phyloP scores from a whole-genome alignment of 805 yeast genomes.

The Zygosaccharomyces rouxii region DNA sequence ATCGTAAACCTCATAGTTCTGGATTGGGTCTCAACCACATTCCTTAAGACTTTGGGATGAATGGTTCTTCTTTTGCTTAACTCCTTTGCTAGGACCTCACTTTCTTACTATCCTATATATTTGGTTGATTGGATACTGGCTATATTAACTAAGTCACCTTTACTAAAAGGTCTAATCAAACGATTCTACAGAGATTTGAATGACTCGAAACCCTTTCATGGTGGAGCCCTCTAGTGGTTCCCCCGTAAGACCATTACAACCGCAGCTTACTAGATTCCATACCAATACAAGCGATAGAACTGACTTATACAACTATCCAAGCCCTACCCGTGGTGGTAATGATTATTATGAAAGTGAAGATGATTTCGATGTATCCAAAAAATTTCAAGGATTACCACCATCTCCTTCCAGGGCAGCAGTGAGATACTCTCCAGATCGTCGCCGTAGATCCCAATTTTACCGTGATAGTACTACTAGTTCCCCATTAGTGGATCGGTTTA shows the following conservation, averaged over 20 bases:
- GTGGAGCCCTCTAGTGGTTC: conserved; percentile 30
- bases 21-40: not conserved
- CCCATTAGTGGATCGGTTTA: conserved; percentile 51
- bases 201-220: conserved; percentile 36
- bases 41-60: not conserved
- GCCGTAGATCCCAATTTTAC: conserved; percentile 31
- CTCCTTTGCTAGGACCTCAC: not conserved
- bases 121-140: not conserved
- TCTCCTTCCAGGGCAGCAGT: conserved; percentile 41
- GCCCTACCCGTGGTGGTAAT: conserved; percentile 3
- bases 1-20: not conserved
- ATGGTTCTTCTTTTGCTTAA: not conserved
- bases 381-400: conserved; percentile 34
- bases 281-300: conserved; percentile 25
- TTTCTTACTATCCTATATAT: not conserved
- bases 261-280: conserved; percentile 27
- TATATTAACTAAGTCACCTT: not conserved
- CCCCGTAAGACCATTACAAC: conserved; percentile 28
- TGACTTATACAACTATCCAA: conserved; percentile 5
- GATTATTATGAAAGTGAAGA: conserved; percentile 16
- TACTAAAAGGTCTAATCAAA: not conserved
- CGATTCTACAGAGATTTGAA: conserved; percentile 5
- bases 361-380: conserved; percentile 25
- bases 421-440: conserved; percentile 39
- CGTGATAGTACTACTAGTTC: conserved; percentile 32